Percentiles rank a stretch among this genome's conserved stretches.
phyloP scores from a whole-genome alignment of 192 early-diverging fungal species.

The Backusella luteola region DNA sequence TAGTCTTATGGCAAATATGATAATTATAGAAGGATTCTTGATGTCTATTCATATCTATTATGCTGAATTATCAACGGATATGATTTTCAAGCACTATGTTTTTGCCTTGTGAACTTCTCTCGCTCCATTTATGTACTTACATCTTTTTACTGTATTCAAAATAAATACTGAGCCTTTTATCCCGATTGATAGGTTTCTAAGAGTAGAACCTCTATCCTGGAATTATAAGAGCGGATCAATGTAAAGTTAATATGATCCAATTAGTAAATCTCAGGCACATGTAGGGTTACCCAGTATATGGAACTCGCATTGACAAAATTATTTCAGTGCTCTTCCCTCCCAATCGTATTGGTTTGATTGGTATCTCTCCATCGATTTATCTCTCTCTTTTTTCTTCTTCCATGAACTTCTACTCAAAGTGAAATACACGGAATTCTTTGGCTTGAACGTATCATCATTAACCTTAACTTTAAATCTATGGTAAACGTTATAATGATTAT shows the following conservation, averaged over 20 bases:
- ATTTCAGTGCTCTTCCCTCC: neutral
- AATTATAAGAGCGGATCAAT: neutral
- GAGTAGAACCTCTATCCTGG: neutral
- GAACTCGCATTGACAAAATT: neutral
- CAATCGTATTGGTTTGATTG: too few relatives aligned
- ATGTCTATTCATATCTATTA: too few relatives aligned
- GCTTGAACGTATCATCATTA: neutral
- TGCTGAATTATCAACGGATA: too few relatives aligned
- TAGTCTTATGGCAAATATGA: too few relatives aligned
- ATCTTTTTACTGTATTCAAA: neutral
- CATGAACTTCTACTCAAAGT: too few relatives aligned
- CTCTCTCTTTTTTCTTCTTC: too few relatives aligned
- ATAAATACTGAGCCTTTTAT: neutral
- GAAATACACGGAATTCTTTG: neutral
- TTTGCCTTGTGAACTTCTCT: neutral
- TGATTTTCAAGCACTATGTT: too few relatives aligned
- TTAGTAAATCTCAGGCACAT: neutral
- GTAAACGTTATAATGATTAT: neutral
- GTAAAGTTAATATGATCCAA: neutral
- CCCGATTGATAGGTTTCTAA: neutral
- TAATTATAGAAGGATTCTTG: too few relatives aligned
- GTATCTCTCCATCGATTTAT: too few relatives aligned
- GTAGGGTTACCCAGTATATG: neutral
- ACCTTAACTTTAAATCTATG: neutral
- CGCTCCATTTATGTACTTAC: neutral